phyloP scores from a whole-genome alignment of 2,329 filamentous ascomycete species.

The Albifimbria verrucaria region DNA sequence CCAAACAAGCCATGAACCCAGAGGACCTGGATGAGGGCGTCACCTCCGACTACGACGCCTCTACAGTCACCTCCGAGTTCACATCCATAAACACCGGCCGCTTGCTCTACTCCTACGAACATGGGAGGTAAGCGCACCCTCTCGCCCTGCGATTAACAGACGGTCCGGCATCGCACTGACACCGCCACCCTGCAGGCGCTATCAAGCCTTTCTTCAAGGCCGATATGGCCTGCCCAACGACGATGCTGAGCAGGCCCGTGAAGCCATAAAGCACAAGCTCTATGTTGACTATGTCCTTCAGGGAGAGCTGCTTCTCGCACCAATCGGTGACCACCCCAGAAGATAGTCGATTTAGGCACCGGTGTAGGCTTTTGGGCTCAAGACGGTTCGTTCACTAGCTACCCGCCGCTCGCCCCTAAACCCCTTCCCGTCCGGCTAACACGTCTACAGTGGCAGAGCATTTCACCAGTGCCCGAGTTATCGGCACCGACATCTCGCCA shows the following conservation, averaged over 20 bases:
- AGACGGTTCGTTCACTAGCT: slow-evolving; percentile 32
- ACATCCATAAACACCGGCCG: slow-evolving; percentile 33
- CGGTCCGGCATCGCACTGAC: slow-evolving; percentile 5
- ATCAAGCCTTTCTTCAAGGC: slow-evolving; percentile 44
- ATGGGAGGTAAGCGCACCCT: slow-evolving; percentile 28
- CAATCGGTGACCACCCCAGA: slow-evolving; percentile 41
- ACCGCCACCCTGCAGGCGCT: slow-evolving; percentile 42
- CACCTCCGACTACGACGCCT: slow-evolving; percentile 38
- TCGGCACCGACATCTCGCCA: slow-evolving; percentile 41
- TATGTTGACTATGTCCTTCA: slow-evolving; percentile 44
- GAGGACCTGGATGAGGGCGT: slow-evolving; percentile 23
- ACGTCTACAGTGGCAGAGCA: slow-evolving; percentile 39
- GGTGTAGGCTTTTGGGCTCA: slow-evolving; percentile 56
- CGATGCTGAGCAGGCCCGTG: slow-evolving; percentile 45
- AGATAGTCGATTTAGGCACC: slow-evolving; percentile 48
- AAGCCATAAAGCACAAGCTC: slow-evolving; percentile 45
- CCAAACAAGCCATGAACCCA: slow-evolving; percentile 17
- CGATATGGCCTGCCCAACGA: slow-evolving; percentile 52
- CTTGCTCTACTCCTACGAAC: slow-evolving; percentile 30
- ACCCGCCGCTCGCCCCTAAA: not conserved
- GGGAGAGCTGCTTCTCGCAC: slow-evolving; percentile 39
- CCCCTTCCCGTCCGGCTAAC: not conserved
- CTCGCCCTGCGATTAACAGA: too few species aligned
- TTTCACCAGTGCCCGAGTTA: slow-evolving; percentile 42
- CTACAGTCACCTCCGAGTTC: slow-evolving; percentile 34